Percentiles rank a stretch among this genome's conserved stretches.
Conservation (phyloP, 2,329 filamentous ascomycete genomes). For the Alternaria sp. region DNA sequence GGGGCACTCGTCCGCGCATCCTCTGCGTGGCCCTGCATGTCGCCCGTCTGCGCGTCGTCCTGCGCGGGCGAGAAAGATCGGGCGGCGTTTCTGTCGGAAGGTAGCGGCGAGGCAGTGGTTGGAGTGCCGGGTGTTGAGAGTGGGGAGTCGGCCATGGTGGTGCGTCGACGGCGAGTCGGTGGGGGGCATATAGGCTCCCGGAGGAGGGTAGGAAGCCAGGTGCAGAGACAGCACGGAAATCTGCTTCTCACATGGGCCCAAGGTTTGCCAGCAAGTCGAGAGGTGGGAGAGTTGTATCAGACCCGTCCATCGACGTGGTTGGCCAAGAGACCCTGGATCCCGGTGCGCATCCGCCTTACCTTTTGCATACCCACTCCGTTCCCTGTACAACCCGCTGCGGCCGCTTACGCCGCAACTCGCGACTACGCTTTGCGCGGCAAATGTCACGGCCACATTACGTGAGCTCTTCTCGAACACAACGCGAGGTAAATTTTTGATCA, state of each 20-base stretch:
- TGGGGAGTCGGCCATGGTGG: constrained; percentile 44
- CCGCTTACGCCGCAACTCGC: constrained; percentile 17
- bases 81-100: constrained; percentile 31
- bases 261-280: constrained; percentile 24
- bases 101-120: constrained; percentile 37
- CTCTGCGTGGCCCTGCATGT: constrained; percentile 19
- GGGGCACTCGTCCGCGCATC: constrained; percentile 16
- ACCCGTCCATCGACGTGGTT: constrained; percentile 18
- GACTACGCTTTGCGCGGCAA: constrained; percentile 11
- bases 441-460: background rate
- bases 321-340: constrained; percentile 22
- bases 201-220: constrained; percentile 21
- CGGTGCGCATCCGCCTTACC: constrained; percentile 14
- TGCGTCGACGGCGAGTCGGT: constrained; percentile 29
- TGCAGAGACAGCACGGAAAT: constrained; percentile 28
- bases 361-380: constrained; percentile 13
- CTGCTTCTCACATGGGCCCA: constrained; percentile 28
- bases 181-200: constrained; percentile 39
- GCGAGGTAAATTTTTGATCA: background rate
- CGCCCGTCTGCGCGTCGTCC: constrained; percentile 29
- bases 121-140: constrained; percentile 35
- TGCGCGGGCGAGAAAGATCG: constrained; percentile 25
- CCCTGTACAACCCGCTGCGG: constrained; percentile 14
- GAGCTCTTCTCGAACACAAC: background rate
- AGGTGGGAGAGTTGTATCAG: constrained; percentile 13